These are phyloP conservation scores for Boechera divaricarpa DNA, from an alignment of 345 rosid species.

Conservation along the genomic window DNA sequence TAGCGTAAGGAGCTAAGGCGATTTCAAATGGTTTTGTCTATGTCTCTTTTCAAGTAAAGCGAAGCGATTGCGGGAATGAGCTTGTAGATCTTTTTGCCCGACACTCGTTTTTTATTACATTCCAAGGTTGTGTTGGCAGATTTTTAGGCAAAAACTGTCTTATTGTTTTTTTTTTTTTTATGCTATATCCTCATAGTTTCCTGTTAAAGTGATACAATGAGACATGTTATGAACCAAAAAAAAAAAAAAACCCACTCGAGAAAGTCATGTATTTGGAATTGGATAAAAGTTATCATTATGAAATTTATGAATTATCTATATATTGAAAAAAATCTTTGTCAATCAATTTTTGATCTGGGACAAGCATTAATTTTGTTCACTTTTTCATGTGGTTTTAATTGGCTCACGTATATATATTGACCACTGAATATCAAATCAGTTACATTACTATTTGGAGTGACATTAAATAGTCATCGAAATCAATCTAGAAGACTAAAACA, in stretches of 20 bases:
- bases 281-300: background rate
- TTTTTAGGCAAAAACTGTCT: background rate
- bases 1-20: too few species aligned
- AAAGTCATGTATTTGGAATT: conserved; percentile 17
- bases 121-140: background rate
- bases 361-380: conserved; percentile 16
- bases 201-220: background rate
- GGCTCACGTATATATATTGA: conserved; percentile 35
- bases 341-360: conserved; percentile 31
- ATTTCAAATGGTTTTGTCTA: too few species aligned
- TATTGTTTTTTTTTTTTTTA: background rate
- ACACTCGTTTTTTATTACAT: background rate
- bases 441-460: conserved; percentile 17
- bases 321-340: background rate
- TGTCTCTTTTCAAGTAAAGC: too few species aligned
- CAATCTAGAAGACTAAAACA: conserved; percentile 27
- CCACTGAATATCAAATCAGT: conserved; percentile 18
- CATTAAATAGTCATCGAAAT: background rate
- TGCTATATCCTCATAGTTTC: background rate
- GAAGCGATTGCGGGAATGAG: background rate
- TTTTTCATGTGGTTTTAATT: conserved; percentile 35
- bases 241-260: background rate
- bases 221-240: background rate
- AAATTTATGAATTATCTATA: conserved; percentile 8
- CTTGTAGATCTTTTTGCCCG: background rate